Percentiles rank a stretch among this genome's conserved stretches.
Conservation (phyloP, 2,329 filamentous ascomycete genomes). For the Verticillium longisporum region DNA sequence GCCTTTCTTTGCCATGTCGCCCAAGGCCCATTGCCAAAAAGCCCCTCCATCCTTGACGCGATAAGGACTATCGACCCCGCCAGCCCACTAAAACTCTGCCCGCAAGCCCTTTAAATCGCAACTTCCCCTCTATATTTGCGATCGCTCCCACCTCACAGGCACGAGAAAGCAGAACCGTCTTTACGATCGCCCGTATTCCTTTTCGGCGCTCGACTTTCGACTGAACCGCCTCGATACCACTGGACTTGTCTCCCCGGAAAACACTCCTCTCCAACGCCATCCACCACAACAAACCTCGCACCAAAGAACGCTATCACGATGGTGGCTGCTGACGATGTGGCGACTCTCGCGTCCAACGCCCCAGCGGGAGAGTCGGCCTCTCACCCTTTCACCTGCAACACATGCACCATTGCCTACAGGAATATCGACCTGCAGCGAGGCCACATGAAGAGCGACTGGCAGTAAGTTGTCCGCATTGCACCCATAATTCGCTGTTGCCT, state of each 20-base stretch:
- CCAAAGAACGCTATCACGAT: conserved; percentile 24
- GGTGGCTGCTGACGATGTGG: conserved; percentile 34
- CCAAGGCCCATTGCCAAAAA: not conserved
- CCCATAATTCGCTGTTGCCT: conserved; percentile 5
- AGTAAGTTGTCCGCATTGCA: conserved; percentile 52
- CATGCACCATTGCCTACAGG: conserved; percentile 93
- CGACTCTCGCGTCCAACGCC: conserved; percentile 11
- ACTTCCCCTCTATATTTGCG: conserved; percentile 9
- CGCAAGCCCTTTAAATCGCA: conserved; percentile 13
- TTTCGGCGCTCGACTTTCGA: not conserved
- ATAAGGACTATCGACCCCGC: conserved; percentile 7
- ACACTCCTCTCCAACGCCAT: not conserved
- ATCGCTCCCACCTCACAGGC: not conserved
- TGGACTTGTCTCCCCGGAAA: too few relatives aligned
- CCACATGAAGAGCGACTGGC: conserved; percentile 99
- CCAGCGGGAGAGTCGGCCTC: conserved; percentile 35
- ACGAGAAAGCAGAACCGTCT: not conserved
- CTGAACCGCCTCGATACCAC: not conserved
- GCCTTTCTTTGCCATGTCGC: not conserved
- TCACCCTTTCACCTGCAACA: conserved; percentile 97
- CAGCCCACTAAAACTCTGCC: conserved; percentile 14
- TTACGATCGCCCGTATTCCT: not conserved
- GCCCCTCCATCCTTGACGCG: not conserved
- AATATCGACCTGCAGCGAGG: conserved; percentile 87
- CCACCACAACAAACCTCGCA: not conserved